Percentiles rank a stretch among this genome's conserved stretches.
These are phyloP conservation scores for Teunomyces lycoperdinae DNA, from an alignment of 805 yeast genomes.

Conservation along the genomic window DNA sequence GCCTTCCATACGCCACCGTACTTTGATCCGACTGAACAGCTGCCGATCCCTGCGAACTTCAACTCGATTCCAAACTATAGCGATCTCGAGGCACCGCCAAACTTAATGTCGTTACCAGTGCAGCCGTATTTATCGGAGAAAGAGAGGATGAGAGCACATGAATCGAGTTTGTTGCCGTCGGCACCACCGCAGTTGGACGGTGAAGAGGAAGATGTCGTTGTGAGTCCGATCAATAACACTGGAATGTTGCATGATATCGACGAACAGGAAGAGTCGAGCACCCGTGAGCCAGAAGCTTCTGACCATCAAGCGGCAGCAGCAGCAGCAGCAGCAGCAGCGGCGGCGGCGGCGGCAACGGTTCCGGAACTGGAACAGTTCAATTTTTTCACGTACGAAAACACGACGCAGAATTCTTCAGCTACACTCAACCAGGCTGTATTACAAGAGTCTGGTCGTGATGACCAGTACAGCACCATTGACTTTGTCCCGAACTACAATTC, in stretches of 20 bases:
- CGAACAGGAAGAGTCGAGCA: constrained; percentile 5
- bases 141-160: constrained; percentile 51
- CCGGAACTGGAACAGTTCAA: constrained; percentile 5
- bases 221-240: constrained; percentile 7
- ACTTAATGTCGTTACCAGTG: neutral
- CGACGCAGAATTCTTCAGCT: constrained; percentile 5
- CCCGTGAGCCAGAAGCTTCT: neutral
- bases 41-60: constrained; percentile 4
- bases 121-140: constrained; percentile 49
- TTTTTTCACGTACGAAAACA: constrained; percentile 10
- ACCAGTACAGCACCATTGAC: constrained; percentile 22
- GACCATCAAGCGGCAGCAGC: neutral
- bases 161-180: constrained; percentile 62
- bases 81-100: constrained; percentile 1
- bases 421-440: constrained; percentile 1
- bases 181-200: constrained; percentile 34
- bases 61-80: constrained; percentile 8
- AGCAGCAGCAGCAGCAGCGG: neutral
- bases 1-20: constrained; percentile 31
- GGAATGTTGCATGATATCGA: constrained; percentile 1
- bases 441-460: constrained; percentile 2
- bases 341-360: too few relatives aligned
- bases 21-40: constrained; percentile 9
- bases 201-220: constrained; percentile 15
- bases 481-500: constrained; percentile 35